A percentile compares a stretch with the other conserved stretches of the same genome.
These are phyloP conservation scores for Cornus kousa DNA, from an alignment of 148 eudicot species.

Conservation along the genomic window DNA sequence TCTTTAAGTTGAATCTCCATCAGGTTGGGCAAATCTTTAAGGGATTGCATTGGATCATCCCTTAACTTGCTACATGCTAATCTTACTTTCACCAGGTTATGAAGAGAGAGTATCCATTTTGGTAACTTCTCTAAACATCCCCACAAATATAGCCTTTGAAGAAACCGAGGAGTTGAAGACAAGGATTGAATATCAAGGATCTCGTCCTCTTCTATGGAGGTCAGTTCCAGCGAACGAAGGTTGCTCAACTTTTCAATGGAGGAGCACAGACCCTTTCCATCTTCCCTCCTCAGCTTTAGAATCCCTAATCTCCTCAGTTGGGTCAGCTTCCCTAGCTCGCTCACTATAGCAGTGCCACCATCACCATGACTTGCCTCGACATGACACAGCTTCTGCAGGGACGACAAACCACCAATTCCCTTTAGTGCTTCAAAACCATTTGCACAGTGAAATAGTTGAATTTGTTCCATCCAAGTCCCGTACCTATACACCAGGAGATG, in stretches of 20 bases:
- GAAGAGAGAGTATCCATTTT: slow-evolving; percentile 14
- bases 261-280: neutral
- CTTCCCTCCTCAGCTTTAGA: neutral
- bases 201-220: slow-evolving; percentile 7
- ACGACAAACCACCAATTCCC: slow-evolving; percentile 5
- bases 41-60: neutral
- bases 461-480: no score
- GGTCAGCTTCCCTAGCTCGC: slow-evolving; percentile 11
- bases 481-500: slow-evolving; percentile 14
- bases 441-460: neutral
- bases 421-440: neutral
- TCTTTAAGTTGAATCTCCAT: no score
- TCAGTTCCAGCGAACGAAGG: slow-evolving; percentile 15
- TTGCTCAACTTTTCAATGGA: slow-evolving; percentile 8
- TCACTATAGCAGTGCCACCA: neutral
- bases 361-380: slow-evolving; percentile 12
- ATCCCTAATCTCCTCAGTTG: slow-evolving; percentile 12
- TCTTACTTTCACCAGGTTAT: slow-evolving; percentile 5
- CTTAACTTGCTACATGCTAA: slow-evolving; percentile 15
- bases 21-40: no score
- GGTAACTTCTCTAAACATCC: slow-evolving; percentile 16
- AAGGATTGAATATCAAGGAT: slow-evolving; percentile 14
- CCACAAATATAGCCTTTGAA: slow-evolving; percentile 13
- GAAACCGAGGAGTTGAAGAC: neutral
- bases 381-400: slow-evolving; percentile 17